Evolutionary conservation across 2,329 filamentous ascomycete species (phyloP).

Genomic region (Colletotrichum orchidophilum): DNA sequence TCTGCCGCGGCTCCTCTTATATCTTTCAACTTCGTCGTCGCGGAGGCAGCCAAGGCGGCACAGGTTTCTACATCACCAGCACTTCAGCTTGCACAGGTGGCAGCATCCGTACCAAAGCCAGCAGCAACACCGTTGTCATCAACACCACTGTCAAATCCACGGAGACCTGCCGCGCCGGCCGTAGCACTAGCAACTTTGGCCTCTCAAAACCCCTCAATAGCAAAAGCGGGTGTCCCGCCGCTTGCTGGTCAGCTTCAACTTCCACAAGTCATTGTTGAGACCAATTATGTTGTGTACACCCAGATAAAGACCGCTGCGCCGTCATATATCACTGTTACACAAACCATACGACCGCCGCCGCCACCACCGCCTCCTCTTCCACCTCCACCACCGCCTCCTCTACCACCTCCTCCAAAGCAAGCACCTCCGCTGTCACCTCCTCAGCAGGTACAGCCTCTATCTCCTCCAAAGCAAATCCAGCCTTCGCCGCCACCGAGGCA

Average conservation of each 20-base stretch:
- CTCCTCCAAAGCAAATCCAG: not conserved
- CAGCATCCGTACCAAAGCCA: not conserved
- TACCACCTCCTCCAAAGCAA: not conserved
- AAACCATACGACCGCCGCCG: not conserved
- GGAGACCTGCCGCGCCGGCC: not conserved
- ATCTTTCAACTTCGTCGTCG: not conserved
- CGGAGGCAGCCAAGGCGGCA: not conserved
- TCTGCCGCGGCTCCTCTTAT: constrained; percentile 3
- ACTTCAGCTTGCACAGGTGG: not conserved
- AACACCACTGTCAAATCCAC: not conserved
- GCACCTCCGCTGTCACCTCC: no score
- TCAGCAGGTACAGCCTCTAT: no score
- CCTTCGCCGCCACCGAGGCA: no score
- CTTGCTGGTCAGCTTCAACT: not conserved
- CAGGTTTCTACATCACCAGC: not conserved
- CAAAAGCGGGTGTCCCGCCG: not conserved
- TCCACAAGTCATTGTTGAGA: constrained; percentile 21
- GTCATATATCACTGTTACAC: constrained; percentile 6
- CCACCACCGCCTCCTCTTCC: not conserved
- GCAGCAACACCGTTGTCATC: not conserved
- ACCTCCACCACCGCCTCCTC: not conserved
- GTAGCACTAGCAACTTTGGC: not conserved
- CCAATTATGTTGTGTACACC: constrained; percentile 12
- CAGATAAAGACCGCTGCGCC: constrained; percentile 1
- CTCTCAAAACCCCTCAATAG: not conserved